Evolutionary conservation across 1,139 yeast genomes (phyloP).

Genomic region (Nadsonia starkeyi-henricii): DNA sequence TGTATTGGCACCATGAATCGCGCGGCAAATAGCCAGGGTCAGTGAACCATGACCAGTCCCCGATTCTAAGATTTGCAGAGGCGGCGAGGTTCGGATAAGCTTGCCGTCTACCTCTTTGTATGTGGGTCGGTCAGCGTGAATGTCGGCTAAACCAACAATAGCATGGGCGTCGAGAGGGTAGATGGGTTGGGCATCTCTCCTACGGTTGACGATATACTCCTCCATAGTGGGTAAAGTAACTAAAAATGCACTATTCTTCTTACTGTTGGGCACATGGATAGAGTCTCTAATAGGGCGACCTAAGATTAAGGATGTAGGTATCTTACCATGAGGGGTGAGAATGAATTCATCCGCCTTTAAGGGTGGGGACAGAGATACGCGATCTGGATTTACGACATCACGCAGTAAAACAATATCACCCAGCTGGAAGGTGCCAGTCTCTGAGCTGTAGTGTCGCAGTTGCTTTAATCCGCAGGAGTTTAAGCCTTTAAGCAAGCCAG

Average conservation of each 20-base stretch:
- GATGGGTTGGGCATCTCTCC: constrained; percentile 35
- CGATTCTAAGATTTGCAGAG: constrained; percentile 31
- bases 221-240: constrained; percentile 30
- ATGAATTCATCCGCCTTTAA: constrained; percentile 12
- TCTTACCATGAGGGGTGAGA: constrained; percentile 15
- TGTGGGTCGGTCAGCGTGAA: constrained; percentile 23
- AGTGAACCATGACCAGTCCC: constrained; percentile 42
- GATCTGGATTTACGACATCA: constrained; percentile 18
- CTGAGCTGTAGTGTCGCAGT: neutral
- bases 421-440: constrained; percentile 4
- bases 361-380: constrained; percentile 21
- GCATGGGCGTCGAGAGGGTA: constrained; percentile 35
- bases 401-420: constrained; percentile 21
- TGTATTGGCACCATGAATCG: constrained; percentile 29
- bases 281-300: constrained; percentile 16
- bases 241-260: constrained; percentile 17
- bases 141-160: constrained; percentile 31
- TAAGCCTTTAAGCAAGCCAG: neutral
- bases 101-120: constrained; percentile 21
- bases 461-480: no score
- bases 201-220: constrained; percentile 28
- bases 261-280: constrained; percentile 12
- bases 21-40: constrained; percentile 29
- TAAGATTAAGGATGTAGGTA: constrained; percentile 25
- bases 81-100: constrained; percentile 5